A percentile compares a stretch with the other conserved stretches of the same genome.
Conservation (phyloP, 2,329 filamentous ascomycete species). For the Neofusicoccum kwambonambiense region DNA sequence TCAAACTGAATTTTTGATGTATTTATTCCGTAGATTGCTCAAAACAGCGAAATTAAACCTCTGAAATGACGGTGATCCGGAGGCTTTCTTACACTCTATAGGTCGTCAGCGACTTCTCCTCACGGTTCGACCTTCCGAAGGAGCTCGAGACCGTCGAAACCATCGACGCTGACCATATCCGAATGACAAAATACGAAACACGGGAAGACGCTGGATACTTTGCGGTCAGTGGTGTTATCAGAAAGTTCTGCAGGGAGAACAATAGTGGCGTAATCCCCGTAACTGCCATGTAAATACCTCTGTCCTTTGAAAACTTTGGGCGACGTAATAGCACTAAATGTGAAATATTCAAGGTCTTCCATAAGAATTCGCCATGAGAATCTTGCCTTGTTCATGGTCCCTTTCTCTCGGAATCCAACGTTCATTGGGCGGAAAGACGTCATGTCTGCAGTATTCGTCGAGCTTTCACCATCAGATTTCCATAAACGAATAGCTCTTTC, state of each 20-base stretch:
- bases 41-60: too few relatives aligned
- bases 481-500: conserved; percentile 21
- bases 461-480: neutral
- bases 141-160: conserved; percentile 38
- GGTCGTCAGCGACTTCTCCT: conserved; percentile 43
- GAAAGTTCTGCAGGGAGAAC: conserved; percentile 24
- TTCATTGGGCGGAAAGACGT: neutral
- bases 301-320: neutral
- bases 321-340: neutral
- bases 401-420: neutral
- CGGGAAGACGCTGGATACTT: conserved; percentile 33
- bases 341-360: neutral
- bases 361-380: neutral
- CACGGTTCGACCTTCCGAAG: conserved; percentile 37
- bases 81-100: conserved; percentile 23
- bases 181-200: conserved; percentile 36
- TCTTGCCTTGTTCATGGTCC: neutral
- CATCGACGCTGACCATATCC: conserved; percentile 43
- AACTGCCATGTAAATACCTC: neutral
- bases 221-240: conserved; percentile 29
- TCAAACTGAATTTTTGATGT: too few relatives aligned
- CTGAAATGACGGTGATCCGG: too few relatives aligned
- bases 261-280: conserved; percentile 1
- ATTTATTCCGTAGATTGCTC: too few relatives aligned
- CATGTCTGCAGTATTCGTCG: neutral